Base-by-base conservation (phyloP, 495 filamentous ascomycete genomes). In the Xylaria intraflava region DNA sequence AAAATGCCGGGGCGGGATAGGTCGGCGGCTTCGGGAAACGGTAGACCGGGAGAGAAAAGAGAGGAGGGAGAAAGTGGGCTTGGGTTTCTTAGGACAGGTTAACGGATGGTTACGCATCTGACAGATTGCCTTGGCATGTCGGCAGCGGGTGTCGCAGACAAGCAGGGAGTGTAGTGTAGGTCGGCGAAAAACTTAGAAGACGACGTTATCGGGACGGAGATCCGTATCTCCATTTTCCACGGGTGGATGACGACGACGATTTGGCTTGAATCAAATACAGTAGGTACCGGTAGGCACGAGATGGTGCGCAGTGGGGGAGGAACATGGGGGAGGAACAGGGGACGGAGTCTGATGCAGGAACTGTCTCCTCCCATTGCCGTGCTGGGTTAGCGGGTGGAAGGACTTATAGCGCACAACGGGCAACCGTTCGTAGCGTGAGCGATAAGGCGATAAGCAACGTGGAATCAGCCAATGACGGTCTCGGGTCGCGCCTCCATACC, bases 41-140 rank as follows among this genome's bases (percentile, higher is more conserved):
- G n/a, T n/a, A n/a, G n/a, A n/a, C n/a, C n/a, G n/a, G 31, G 14
- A 11, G 31, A 7, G 2, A 2, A 43, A 16, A 27, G 33, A 17
- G 26, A 40, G 12, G 27, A 29, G 22, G 19, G 19, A 6, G 5
- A 20, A 23, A 16, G 41, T 24, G 24, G n/a, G 20, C 17, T 47
- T 46, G 31, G 4, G 33, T 45, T 54, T 42, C 26, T 36, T 46
- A 55, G 41, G 30, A 5, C 38, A 14, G 52, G 45, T 36, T 55
- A 55, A 49, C 52, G 27, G 29, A 43, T 55, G 27, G 29, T 35
- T 55, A 41, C 36, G 31, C 52, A 49, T 55, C 12, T 16, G 26
- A 12, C 5, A 27, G 7, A 38, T 35, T 26, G 10, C 42, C 43
- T 22, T 42, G 45, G 36, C 52, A 55, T 55, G 35, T 49, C 49